Evolutionary conservation across 805 yeast species (phyloP).

Genomic region (Suhomyces pyralidae): DNA sequence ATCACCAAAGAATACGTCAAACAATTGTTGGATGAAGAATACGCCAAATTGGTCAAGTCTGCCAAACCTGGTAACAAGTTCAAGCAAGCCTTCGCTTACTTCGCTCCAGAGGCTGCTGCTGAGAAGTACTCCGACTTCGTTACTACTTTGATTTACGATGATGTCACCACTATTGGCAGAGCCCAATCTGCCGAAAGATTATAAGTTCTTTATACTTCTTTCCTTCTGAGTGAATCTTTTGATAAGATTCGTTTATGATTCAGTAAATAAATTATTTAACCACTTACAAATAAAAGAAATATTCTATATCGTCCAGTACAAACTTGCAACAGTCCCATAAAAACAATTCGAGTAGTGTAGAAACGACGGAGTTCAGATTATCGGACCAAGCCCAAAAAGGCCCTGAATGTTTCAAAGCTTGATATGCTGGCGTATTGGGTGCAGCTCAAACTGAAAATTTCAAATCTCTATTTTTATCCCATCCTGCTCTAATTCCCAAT

Average conservation of each 20-base stretch:
- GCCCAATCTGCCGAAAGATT: slow-evolving; percentile 40
- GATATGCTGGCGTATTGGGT: neutral
- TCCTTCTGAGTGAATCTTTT: neutral
- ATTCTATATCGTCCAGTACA: no score
- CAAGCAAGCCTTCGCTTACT: slow-evolving; percentile 63
- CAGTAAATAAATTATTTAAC: neutral
- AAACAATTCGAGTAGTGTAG: no score
- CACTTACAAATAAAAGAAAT: neutral
- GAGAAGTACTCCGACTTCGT: slow-evolving; percentile 73
- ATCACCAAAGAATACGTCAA: slow-evolving; percentile 61
- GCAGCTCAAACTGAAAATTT: neutral
- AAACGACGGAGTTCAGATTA: neutral
- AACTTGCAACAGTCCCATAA: neutral
- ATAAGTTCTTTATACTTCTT: slow-evolving; percentile 14
- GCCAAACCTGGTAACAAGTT: slow-evolving; percentile 65
- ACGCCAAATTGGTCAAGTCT: slow-evolving; percentile 44
- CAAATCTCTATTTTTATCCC: neutral
- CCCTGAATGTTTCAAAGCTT: neutral
- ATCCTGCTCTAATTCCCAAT: neutral
- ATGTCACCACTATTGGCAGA: slow-evolving; percentile 55
- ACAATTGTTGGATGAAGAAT: slow-evolving; percentile 59
- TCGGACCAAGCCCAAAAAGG: neutral
- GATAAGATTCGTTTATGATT: neutral
- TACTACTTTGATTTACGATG: slow-evolving; percentile 73
- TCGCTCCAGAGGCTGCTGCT: slow-evolving; percentile 70